Evolutionary conservation across 495 filamentous ascomycete genomes (phyloP).

Genomic region (Jackrogersella minutella): DNA sequence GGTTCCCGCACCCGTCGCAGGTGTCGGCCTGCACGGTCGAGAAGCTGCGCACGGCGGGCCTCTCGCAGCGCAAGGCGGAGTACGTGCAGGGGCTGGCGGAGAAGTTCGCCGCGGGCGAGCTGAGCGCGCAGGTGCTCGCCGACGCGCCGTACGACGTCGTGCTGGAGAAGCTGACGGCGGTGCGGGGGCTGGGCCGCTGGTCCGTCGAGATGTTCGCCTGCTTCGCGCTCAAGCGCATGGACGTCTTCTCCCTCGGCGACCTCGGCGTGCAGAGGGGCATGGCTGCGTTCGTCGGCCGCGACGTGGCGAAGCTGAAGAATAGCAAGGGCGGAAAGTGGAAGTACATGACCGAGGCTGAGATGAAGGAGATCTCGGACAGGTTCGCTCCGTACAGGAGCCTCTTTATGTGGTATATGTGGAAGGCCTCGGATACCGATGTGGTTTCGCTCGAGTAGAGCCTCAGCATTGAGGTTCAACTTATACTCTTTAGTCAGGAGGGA

Average conservation of each 20-base stretch:
- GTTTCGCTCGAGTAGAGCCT: conserved; percentile 66
- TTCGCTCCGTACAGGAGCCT: conserved; percentile 83
- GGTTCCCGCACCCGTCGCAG: conserved; percentile 79
- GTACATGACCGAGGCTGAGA: conserved; percentile 93
- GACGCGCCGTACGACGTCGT: conserved; percentile 86
- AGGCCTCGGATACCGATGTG: conserved; percentile 77
- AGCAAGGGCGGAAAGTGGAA: conserved; percentile 91
- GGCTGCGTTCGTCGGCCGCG: conserved; percentile 83
- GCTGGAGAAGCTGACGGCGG: conserved; percentile 79
- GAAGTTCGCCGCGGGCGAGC: conserved; percentile 77
- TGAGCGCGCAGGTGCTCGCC: conserved; percentile 77
- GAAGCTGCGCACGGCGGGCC: conserved; percentile 79
- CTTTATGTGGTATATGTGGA: conserved; percentile 72
- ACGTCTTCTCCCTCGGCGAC: conserved; percentile 93
- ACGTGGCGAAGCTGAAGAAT: conserved; percentile 87
- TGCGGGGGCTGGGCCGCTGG: conserved; percentile 88
- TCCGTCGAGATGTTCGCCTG: conserved; percentile 97
- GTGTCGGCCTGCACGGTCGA: conserved; percentile 68
- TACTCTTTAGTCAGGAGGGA: too few relatives aligned
- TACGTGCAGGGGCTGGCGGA: conserved; percentile 86
- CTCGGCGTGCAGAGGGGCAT: conserved; percentile 94
- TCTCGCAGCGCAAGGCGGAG: conserved; percentile 93
- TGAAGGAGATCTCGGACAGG: conserved; percentile 79
- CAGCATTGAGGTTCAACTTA: too few relatives aligned
- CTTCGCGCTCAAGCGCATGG: conserved; percentile 88